phyloP scores from a whole-genome alignment of 768 basidiomycete genomes.

The Paxillus rubicundulus region DNA sequence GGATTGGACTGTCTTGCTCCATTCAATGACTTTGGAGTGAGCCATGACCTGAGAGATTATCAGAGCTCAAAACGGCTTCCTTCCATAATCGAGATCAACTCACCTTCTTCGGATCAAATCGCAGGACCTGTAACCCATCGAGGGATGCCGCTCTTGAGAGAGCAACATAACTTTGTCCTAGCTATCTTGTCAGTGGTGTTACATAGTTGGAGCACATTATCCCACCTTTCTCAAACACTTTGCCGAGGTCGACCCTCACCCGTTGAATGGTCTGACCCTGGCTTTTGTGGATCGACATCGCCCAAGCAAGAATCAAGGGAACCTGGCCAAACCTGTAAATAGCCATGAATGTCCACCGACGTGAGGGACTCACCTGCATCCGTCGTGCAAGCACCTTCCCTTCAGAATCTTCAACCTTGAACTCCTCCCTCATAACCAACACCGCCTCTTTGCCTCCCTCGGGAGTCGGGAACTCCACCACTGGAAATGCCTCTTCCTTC shows the following conservation, averaged over 20 bases:
- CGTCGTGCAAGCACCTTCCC: slow-evolving; percentile 40
- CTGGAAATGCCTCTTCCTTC: slow-evolving; percentile 43
- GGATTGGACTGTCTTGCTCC: slow-evolving; percentile 34
- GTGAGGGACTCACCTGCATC: slow-evolving; percentile 35
- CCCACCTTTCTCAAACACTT: slow-evolving; percentile 60
- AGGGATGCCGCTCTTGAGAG: slow-evolving; percentile 52
- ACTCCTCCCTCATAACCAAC: slow-evolving; percentile 51
- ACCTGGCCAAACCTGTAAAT: slow-evolving; percentile 46
- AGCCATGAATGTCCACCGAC: background rate
- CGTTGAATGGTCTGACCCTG: slow-evolving; percentile 72
- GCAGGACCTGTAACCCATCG: slow-evolving; percentile 52
- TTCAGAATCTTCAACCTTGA: slow-evolving; percentile 17
- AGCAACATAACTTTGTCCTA: slow-evolving; percentile 49
- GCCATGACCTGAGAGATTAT: slow-evolving; percentile 34
- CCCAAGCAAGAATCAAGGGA: slow-evolving; percentile 75
- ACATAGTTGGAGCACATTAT: background rate
- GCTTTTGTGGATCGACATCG: slow-evolving; percentile 76
- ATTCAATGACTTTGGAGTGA: slow-evolving; percentile 43
- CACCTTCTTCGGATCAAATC: slow-evolving; percentile 53
- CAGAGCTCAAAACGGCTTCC: background rate
- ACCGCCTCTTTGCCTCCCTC: slow-evolving; percentile 43
- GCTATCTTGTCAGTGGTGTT: background rate
- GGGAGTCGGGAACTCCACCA: slow-evolving; percentile 46
- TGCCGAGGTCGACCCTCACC: slow-evolving; percentile 62
- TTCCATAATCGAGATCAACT: background rate